phyloP scores from a whole-genome alignment of 331 rosid genomes.

The Quercus lobata region DNA sequence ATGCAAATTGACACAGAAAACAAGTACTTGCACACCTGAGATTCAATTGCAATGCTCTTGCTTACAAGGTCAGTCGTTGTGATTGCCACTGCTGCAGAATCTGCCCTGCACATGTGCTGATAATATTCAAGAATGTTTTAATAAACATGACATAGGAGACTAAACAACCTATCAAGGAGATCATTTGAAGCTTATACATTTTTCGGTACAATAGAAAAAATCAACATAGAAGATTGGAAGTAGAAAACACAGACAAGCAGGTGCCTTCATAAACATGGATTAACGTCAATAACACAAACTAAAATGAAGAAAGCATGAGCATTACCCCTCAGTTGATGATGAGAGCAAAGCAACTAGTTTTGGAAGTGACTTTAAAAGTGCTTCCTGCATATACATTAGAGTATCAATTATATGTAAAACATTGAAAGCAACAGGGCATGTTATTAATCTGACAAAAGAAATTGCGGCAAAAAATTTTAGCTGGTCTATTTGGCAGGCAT shows the following conservation, averaged over 20 bases:
- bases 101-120: constrained; percentile 65
- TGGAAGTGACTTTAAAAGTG: constrained; percentile 49
- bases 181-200: neutral
- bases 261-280: neutral
- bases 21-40: constrained; percentile 45
- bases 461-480: constrained; percentile 6
- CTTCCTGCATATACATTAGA: constrained; percentile 29
- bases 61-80: constrained; percentile 94
- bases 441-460: neutral
- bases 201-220: neutral
- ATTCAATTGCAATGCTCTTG: constrained; percentile 92
- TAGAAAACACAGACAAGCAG: constrained; percentile 2
- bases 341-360: constrained; percentile 40
- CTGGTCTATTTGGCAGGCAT: neutral
- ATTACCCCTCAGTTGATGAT: constrained; percentile 33
- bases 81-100: constrained; percentile 93
- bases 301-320: neutral
- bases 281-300: neutral
- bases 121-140: constrained; percentile 25
- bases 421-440: neutral
- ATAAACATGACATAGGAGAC: neutral
- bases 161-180: neutral
- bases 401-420: neutral
- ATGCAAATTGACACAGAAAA: neutral
- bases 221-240: constrained; percentile 1